These are phyloP conservation scores for Microstegium vimineum DNA, from an alignment of 176 grass and related monocot species.

Conservation along the genomic window DNA sequence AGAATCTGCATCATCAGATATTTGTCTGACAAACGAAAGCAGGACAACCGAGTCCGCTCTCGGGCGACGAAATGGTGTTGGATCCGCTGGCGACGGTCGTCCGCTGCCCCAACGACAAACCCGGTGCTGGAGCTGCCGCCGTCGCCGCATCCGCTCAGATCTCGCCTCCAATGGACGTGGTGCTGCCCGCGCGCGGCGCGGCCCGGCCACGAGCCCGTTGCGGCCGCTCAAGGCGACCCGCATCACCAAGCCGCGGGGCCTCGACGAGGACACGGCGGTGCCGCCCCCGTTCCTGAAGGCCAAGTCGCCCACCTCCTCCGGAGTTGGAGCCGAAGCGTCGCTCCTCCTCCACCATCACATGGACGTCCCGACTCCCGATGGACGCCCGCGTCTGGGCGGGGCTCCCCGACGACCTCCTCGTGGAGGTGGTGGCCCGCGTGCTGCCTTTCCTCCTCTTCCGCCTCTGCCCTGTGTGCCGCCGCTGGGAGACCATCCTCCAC, in stretches of 20 bases:
- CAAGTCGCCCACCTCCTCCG: background rate
- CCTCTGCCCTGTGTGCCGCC: slow-evolving; percentile 61
- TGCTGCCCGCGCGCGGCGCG: slow-evolving; percentile 4
- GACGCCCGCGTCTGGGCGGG: slow-evolving; percentile 59
- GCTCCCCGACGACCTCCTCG: slow-evolving; percentile 75
- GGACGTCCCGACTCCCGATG: slow-evolving; percentile 76
- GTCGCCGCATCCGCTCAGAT: background rate
- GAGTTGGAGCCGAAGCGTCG: background rate
- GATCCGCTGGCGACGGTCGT: too few relatives aligned
- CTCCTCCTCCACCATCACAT: slow-evolving; percentile 21
- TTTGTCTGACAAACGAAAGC: too few relatives aligned
- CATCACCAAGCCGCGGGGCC: slow-evolving; percentile 74
- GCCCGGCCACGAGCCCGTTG: slow-evolving; percentile 66
- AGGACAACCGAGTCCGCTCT: too few relatives aligned
- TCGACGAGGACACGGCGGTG: slow-evolving; percentile 84
- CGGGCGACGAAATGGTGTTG: too few relatives aligned
- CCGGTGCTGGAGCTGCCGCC: too few relatives aligned
- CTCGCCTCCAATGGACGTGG: slow-evolving; percentile 29
- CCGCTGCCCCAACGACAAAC: too few relatives aligned
- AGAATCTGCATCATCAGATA: too few relatives aligned
- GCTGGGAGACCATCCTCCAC: slow-evolving; percentile 63
- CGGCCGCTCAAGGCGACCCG: slow-evolving; percentile 63
- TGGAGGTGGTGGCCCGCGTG: slow-evolving; percentile 83
- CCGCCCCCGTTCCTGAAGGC: slow-evolving; percentile 36
- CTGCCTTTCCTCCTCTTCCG: slow-evolving; percentile 83